Evolutionary conservation across 352 stramenopile genomes (phyloP).

Genomic region (Pythium inflatum): DNA sequence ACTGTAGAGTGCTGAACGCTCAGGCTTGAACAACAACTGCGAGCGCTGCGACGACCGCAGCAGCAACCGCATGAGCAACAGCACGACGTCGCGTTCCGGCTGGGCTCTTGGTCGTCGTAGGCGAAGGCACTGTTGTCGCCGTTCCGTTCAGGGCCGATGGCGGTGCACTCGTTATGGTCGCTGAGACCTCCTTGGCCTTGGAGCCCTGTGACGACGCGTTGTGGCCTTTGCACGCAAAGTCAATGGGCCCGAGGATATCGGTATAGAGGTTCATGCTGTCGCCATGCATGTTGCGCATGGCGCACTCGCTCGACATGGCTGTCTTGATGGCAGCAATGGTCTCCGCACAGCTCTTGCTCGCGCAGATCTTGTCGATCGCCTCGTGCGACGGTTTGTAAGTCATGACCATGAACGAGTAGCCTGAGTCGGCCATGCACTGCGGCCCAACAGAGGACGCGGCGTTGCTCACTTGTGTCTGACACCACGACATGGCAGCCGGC

Average conservation of each 20-base stretch:
- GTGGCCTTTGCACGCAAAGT: background rate
- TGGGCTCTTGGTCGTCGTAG: background rate
- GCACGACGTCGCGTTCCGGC: background rate
- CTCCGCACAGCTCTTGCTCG: background rate
- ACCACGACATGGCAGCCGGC: too few species aligned
- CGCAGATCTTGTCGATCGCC: background rate
- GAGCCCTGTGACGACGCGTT: background rate
- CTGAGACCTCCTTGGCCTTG: too few species aligned
- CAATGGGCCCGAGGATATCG: background rate
- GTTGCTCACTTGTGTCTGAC: background rate
- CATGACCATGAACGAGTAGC: background rate
- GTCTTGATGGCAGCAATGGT: background rate
- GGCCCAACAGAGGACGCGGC: background rate
- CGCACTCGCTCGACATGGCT: background rate
- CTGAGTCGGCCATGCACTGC: background rate
- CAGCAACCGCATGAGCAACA: background rate
- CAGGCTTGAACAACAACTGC: background rate
- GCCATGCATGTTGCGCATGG: background rate
- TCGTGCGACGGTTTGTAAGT: background rate
- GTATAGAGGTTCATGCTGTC: background rate
- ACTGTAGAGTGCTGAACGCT: too few species aligned
- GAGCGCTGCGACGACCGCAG: background rate
- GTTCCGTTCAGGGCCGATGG: background rate
- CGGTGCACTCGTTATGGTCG: background rate
- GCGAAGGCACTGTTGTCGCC: background rate